These are phyloP conservation scores for Hirsutella rhossiliensis DNA, from an alignment of 2,329 filamentous ascomycete genomes.

Conservation along the genomic window DNA sequence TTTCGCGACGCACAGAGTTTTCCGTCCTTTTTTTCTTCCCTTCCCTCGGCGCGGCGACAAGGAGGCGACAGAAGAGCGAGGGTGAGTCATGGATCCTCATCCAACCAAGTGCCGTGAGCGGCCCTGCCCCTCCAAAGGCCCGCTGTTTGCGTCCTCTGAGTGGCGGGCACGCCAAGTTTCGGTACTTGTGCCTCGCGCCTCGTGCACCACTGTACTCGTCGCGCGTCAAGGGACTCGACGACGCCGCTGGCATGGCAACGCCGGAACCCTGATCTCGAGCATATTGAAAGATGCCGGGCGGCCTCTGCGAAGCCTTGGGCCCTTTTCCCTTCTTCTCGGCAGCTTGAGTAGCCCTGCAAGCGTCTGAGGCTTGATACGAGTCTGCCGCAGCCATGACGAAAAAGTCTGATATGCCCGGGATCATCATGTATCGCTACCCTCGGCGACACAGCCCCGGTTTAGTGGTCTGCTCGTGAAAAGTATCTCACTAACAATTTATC, in stretches of 20 bases:
- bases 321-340: not conserved
- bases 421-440: slow-evolving; percentile 16
- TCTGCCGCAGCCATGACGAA: slow-evolving; percentile 3
- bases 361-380: not conserved
- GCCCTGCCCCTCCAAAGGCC: slow-evolving; percentile 12
- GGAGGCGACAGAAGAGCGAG: slow-evolving; percentile 4
- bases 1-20: slow-evolving; percentile 9
- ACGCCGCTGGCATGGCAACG: not conserved
- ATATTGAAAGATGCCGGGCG: not conserved
- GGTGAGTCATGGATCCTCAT: slow-evolving; percentile 17
- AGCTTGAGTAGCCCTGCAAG: not conserved
- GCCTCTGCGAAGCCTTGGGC: not conserved
- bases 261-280: not conserved
- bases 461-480: slow-evolving; percentile 12
- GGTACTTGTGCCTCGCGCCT: slow-evolving; percentile 2
- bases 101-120: slow-evolving; percentile 11
- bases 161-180: slow-evolving; percentile 16
- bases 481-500: slow-evolving; percentile 27
- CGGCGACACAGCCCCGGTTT: slow-evolving; percentile 12
- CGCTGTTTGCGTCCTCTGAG: slow-evolving; percentile 19
- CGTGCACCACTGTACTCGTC: not conserved
- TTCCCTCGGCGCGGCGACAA: not conserved
- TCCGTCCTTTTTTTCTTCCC: not conserved
- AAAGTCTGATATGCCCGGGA: slow-evolving; percentile 18
- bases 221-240: not conserved